Percentiles rank a stretch among this genome's conserved stretches.
phyloP scores from a whole-genome alignment of 148 eudicot species.

The Tetragonia tetragonoides region DNA sequence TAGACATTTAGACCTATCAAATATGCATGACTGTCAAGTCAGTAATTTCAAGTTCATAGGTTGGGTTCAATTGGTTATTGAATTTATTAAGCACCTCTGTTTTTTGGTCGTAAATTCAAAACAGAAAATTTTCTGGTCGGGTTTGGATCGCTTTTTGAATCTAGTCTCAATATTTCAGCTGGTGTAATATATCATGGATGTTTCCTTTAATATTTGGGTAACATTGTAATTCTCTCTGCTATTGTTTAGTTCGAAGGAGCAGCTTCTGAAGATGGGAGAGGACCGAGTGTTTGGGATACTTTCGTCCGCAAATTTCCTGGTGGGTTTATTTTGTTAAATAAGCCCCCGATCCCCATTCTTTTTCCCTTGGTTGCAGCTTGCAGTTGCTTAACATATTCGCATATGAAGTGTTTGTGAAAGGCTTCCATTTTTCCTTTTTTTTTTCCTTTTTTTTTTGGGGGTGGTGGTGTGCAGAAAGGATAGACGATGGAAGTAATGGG shows the following conservation, averaged over 20 bases:
- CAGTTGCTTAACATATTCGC: neutral
- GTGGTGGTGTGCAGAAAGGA: conserved; percentile 30
- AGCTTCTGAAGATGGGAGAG: conserved; percentile 18
- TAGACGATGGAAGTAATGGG: conserved; percentile 42
- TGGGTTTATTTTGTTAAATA: neutral
- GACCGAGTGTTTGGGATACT: conserved; percentile 26
- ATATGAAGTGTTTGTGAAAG: neutral
- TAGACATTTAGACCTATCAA: no score
- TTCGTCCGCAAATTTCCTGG: conserved; percentile 30
- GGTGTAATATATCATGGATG: neutral
- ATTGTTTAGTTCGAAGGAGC: conserved; percentile 26
- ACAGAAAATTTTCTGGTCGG: no score
- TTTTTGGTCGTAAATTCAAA: no score
- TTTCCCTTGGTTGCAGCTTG: neutral
- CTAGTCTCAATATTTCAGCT: no score
- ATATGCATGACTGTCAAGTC: no score
- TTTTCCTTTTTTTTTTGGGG: neutral
- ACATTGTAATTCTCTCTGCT: neutral
- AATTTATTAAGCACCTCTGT: no score
- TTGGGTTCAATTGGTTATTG: no score
- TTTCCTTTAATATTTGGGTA: neutral
- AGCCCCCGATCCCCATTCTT: neutral
- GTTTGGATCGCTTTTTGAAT: no score
- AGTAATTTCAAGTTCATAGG: no score
- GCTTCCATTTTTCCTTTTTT: neutral